Conservation (phyloP, 164 flowering plant species). For the Warburgia ugandensis region DNA sequence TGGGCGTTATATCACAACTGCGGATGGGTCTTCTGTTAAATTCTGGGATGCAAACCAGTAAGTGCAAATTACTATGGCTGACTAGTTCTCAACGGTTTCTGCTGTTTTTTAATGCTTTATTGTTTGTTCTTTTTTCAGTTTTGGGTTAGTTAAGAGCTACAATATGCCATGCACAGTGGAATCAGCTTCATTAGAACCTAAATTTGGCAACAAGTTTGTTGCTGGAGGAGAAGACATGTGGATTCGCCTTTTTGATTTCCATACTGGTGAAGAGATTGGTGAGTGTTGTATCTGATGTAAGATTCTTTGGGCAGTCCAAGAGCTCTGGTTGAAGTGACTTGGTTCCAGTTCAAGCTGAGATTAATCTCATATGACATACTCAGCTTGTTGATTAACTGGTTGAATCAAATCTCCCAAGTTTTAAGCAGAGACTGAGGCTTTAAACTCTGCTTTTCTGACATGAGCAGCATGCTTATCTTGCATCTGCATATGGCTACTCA, state of each 20-base stretch:
- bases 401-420: no score
- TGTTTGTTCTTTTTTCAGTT: conserved; percentile 32
- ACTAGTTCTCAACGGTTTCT: not conserved
- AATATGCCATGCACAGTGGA: conserved; percentile 82
- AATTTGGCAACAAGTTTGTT: conserved; percentile 75
- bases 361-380: no score
- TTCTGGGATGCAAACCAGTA: conserved; percentile 99
- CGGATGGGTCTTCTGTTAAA: conserved; percentile 89
- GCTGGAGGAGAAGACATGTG: conserved; percentile 99
- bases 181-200: conserved; percentile 95
- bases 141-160: conserved; percentile 86
- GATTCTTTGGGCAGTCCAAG: not conserved
- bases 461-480: no score
- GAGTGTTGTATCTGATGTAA: conserved; percentile 21
- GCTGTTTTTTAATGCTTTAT: not conserved
- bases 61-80: conserved; percentile 15
- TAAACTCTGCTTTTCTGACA: no score
- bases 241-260: conserved; percentile 88
- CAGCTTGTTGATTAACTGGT: no score
- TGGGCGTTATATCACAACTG: conserved; percentile 95
- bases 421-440: no score
- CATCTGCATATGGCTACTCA: no score
- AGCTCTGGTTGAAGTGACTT: no score
- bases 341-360: no score
- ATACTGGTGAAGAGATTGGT: conserved; percentile 92